These are phyloP conservation scores for Patellifolia procumbens DNA, from an alignment of 179 eudicot genomes.

Conservation along the genomic window DNA sequence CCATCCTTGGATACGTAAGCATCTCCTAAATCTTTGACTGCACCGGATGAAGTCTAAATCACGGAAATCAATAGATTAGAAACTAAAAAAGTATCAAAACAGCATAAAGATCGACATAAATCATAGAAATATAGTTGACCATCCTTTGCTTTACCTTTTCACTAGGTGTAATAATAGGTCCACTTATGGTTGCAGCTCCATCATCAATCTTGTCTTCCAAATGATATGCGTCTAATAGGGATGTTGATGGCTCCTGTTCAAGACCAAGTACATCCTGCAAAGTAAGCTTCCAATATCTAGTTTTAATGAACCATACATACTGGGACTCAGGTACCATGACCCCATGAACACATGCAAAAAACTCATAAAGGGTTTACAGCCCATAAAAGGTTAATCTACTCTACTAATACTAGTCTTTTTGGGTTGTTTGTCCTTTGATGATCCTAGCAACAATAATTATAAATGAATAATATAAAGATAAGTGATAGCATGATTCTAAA, in stretches of 20 bases:
- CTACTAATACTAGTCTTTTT: neutral
- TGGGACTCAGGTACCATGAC: neutral
- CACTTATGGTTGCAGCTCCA: slow-evolving; percentile 35
- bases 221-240: slow-evolving; percentile 73
- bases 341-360: slow-evolving; percentile 1
- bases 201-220: slow-evolving; percentile 45
- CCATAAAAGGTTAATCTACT: neutral
- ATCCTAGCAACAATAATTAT: neutral
- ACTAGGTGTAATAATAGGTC: slow-evolving; percentile 27
- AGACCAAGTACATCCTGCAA: slow-evolving; percentile 44
- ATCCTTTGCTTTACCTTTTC: slow-evolving; percentile 29
- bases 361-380: neutral
- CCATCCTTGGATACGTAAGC: slow-evolving; percentile 63
- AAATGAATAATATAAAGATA: too few relatives aligned
- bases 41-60: slow-evolving; percentile 46
- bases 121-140: neutral
- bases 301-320: neutral
- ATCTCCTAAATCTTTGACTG: slow-evolving; percentile 48
- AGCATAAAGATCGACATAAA: neutral
- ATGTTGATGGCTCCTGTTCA: slow-evolving; percentile 40
- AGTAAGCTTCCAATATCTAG: slow-evolving; percentile 6
- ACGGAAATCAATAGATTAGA: slow-evolving; percentile 21
- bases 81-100: neutral
- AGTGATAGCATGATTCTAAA: neutral
- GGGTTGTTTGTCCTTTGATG: too few relatives aligned